These are phyloP conservation scores for Plasmodium yoelii DNA, from an alignment of 169 alveolate species.

Conservation along the genomic window DNA sequence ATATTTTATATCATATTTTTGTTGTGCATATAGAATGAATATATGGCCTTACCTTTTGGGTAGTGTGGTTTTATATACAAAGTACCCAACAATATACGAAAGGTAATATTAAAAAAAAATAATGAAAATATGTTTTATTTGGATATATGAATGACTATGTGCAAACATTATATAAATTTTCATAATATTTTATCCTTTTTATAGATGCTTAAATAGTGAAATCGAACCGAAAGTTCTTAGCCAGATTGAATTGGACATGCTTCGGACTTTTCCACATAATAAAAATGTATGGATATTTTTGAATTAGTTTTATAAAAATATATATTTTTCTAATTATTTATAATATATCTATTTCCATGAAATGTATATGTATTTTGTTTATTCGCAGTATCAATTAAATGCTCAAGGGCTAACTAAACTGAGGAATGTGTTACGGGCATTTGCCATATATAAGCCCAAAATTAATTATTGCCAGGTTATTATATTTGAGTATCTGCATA, in stretches of 20 bases:
- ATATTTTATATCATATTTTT: conserved; percentile 1
- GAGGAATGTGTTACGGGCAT: conserved; percentile 87
- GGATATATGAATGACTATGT: not conserved
- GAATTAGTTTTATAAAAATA: conserved; percentile 3
- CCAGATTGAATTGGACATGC: conserved; percentile 89
- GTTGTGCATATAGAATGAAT: conserved; percentile 21
- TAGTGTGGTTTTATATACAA: conserved; percentile 53
- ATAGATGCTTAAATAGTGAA: conserved; percentile 77
- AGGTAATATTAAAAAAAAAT: conserved; percentile 26
- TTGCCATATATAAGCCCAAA: conserved; percentile 88
- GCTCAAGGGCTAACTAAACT: conserved; percentile 80
- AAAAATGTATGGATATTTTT: conserved; percentile 79
- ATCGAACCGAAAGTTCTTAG: conserved; percentile 81
- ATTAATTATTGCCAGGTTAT: conserved; percentile 87
- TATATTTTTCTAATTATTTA: not conserved
- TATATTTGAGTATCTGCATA: too few species aligned
- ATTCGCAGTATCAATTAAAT: conserved; percentile 40
- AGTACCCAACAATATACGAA: conserved; percentile 73
- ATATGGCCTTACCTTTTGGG: conserved; percentile 74
- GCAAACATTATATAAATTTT: not conserved
- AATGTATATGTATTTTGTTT: conserved; percentile 14
- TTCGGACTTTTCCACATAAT: conserved; percentile 89
- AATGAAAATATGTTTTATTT: not conserved
- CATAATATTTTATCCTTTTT: not conserved
- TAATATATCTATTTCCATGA: conserved; percentile 8